Evolutionary conservation across 2,329 filamentous ascomycete species (phyloP), one percentile per base, ranked within the genome.

Genomic region (Mycosphaerella sp.): DNA sequence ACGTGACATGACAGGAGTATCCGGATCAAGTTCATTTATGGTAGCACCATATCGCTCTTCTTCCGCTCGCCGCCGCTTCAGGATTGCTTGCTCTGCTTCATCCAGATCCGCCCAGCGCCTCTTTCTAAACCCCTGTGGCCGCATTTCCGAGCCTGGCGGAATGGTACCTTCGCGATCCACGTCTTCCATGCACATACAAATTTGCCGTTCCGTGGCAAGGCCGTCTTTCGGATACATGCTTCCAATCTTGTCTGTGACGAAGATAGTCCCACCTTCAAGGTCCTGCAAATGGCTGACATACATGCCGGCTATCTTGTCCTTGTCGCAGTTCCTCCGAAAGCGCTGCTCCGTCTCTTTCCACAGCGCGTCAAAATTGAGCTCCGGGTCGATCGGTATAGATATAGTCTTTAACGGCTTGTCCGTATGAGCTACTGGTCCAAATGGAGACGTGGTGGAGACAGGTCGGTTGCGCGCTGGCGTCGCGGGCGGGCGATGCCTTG

Each of bases 241-340:
- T 17, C 14, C 29, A n/a, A 53, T 43, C 1, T 36, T 53, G 51
- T 53, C 51, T 11, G 29, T 44, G 11, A 48, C 21, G 14, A 41
- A 38, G 29, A 53, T 44, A 14, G 44, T 29, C 9, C 51, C 51
- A 26, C 51, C 51, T 38, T 48, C 26, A 10, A 42, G 31, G 9
- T 43, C 41, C 40, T 43, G 36, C 45, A 53, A 10, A 17, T 44
- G 51, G 42, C 51, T 53, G 45, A 47, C 48, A 12, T 53, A 44
- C 32, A 53, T 47, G 21, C 45, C 40, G 14, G 45, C 39, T n/a
- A 48, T 32, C 17, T 29, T 26, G 29, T 53, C 51, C 32, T 43
- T 53, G 45, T 38, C 45, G 10, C 36, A 31, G 11, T 21, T 39
- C 12, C 21, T 34, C 5, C 46, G 40, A 21, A 48, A 48, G 11